Conservation (phyloP, 1,139 yeast species). For the Pneumocystis carinii region DNA sequence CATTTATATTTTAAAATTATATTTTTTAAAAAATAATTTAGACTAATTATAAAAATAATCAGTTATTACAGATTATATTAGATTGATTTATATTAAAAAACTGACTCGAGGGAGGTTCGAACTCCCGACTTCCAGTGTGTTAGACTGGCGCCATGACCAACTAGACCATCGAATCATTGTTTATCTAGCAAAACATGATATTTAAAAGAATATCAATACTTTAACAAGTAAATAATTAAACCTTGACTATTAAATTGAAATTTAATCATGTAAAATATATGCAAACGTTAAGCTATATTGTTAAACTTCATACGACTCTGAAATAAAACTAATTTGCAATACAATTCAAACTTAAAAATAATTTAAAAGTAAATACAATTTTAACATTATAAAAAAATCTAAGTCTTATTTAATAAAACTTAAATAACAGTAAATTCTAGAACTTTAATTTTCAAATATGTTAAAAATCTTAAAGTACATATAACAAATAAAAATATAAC, state of each 20-base stretch:
- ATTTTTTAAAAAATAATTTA: background rate
- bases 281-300: too few species aligned
- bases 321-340: too few species aligned
- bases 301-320: too few species aligned
- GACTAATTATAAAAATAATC: too few species aligned
- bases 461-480: background rate
- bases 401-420: background rate
- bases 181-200: background rate
- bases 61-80: background rate
- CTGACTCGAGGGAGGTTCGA: constrained; percentile 95
- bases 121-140: constrained; percentile 99
- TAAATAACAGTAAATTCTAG: background rate
- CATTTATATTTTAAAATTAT: background rate
- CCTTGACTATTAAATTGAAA: too few species aligned
- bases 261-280: too few species aligned
- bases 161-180: constrained; percentile 67
- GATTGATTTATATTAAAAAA: constrained; percentile 8
- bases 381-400: background rate
- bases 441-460: background rate
- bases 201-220: background rate
- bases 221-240: too few species aligned
- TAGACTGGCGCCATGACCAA: constrained; percentile 96
- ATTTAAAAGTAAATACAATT: too few species aligned
- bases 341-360: too few species aligned
- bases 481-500: background rate